Conservation (phyloP, 2,329 filamentous ascomycete species). For the Fusarium musae region DNA sequence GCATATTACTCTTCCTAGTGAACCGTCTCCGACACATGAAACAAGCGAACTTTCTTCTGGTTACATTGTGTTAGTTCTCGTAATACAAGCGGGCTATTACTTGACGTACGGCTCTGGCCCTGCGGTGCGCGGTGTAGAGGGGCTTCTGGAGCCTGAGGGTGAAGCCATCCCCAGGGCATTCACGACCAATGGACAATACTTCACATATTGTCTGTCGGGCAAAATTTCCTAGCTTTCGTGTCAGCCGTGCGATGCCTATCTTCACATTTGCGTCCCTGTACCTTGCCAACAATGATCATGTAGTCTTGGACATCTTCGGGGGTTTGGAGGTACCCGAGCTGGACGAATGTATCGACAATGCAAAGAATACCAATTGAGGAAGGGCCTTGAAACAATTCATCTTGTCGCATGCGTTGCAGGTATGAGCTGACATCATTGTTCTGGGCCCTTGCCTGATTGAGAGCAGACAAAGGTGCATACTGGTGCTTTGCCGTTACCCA, state of each 20-base stretch:
- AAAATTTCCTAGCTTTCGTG: fast-evolving
- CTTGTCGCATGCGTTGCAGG: not conserved
- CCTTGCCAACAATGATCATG: not conserved
- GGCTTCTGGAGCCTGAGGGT: not conserved
- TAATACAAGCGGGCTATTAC: fast-evolving
- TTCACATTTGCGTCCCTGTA: fast-evolving
- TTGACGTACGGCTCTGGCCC: not conserved
- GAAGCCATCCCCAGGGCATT: fast-evolving
- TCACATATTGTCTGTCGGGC: not conserved
- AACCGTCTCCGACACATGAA: not conserved
- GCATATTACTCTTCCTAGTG: not conserved
- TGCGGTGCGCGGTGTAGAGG: fast-evolving
- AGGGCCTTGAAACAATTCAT: fast-evolving
- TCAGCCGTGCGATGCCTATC: fast-evolving
- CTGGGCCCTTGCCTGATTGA: fast-evolving
- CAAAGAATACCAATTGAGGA: fast-evolving
- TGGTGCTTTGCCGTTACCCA: not conserved
- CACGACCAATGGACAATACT: not conserved
- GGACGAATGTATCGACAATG: not conserved
- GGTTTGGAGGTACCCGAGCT: not conserved
- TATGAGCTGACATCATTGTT: fast-evolving
- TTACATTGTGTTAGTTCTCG: not conserved
- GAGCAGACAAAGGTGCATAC: not conserved
- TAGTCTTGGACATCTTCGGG: not conserved
- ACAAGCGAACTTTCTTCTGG: not conserved